Percentiles rank a stretch among this genome's conserved stretches.
phyloP scores from a whole-genome alignment of 805 yeast species.

The Saturnispora sanitii region DNA sequence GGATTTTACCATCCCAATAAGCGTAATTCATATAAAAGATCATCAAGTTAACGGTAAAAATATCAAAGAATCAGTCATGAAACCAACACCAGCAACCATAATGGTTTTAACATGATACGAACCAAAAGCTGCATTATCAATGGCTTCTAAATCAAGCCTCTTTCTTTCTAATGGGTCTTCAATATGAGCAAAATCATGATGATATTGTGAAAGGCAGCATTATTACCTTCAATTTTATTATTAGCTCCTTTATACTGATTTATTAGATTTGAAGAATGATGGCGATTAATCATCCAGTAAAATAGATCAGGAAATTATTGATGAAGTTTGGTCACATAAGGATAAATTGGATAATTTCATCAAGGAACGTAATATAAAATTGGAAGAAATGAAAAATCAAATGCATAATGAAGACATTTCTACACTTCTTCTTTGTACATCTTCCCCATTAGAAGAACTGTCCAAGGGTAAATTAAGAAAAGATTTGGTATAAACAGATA shows the following conservation, averaged over 20 bases:
- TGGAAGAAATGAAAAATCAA: constrained; percentile 55
- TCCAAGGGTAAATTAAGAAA: constrained; percentile 69
- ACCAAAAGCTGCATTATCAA: constrained; percentile 69
- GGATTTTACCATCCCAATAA: constrained; percentile 61
- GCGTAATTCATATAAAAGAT: constrained; percentile 68
- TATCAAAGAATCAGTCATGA: constrained; percentile 87
- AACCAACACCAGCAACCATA: constrained; percentile 89
- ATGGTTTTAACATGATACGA: constrained; percentile 81
- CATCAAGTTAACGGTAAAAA: constrained; percentile 81
- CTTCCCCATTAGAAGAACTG: constrained; percentile 36
- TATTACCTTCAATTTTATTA: constrained; percentile 55
- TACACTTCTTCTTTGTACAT: constrained; percentile 44
- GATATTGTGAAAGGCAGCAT: constrained; percentile 78
- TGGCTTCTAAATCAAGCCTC: constrained; percentile 74
- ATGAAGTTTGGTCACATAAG: constrained; percentile 44
- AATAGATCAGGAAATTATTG: constrained; percentile 30
- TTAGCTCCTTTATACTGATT: constrained; percentile 13
- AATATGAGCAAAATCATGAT: constrained; percentile 68
- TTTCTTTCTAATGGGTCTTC: constrained; percentile 83
- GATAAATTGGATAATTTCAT: constrained; percentile 54
- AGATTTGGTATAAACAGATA: constrained; percentile 56
- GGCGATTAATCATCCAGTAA: constrained; percentile 5
- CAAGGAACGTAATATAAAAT: constrained; percentile 50
- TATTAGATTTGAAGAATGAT: constrained; percentile 61
- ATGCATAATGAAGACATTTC: constrained; percentile 82